These are phyloP conservation scores for Lactarius akahatsu DNA, from an alignment of 768 basidiomycete species.

Conservation along the genomic window DNA sequence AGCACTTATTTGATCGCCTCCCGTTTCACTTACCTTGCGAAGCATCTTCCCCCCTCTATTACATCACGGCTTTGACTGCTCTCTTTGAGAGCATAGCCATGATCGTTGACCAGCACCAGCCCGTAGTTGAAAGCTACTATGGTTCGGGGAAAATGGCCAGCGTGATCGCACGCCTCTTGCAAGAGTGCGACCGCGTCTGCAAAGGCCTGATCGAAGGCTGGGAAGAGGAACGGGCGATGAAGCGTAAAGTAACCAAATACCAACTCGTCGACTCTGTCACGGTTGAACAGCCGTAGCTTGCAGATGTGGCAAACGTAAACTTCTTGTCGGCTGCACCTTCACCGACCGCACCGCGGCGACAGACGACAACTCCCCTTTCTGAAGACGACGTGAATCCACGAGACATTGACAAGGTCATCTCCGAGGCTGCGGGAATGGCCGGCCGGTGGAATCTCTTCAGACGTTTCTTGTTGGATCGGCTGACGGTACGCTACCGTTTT, in stretches of 20 bases:
- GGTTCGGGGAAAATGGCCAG: constrained; percentile 82
- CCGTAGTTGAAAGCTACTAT: constrained; percentile 98
- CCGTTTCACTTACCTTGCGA: constrained; percentile 21
- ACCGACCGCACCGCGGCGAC: constrained; percentile 22
- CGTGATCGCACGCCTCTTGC: constrained; percentile 71
- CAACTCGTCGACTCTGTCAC: neutral
- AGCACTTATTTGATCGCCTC: constrained; percentile 16
- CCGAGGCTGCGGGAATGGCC: constrained; percentile 86
- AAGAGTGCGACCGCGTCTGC: constrained; percentile 86
- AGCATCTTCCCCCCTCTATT: constrained; percentile 94
- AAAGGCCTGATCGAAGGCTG: constrained; percentile 74
- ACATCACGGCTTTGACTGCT: constrained; percentile 83
- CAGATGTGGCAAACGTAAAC: constrained; percentile 37
- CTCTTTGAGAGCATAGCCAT: constrained; percentile 94
- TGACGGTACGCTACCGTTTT: constrained; percentile 48
- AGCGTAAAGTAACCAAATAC: constrained; percentile 59
- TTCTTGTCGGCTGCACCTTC: constrained; percentile 25
- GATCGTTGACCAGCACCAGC: constrained; percentile 97
- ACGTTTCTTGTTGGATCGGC: constrained; percentile 76
- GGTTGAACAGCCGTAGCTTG: constrained; percentile 34
- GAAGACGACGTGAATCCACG: constrained; percentile 74
- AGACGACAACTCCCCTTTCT: constrained; percentile 34
- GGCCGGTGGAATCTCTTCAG: constrained; percentile 90
- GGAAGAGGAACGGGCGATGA: constrained; percentile 87
- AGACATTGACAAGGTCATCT: constrained; percentile 88